phyloP scores from a whole-genome alignment of 768 basidiomycete genomes.

The Lactarius quietus region DNA sequence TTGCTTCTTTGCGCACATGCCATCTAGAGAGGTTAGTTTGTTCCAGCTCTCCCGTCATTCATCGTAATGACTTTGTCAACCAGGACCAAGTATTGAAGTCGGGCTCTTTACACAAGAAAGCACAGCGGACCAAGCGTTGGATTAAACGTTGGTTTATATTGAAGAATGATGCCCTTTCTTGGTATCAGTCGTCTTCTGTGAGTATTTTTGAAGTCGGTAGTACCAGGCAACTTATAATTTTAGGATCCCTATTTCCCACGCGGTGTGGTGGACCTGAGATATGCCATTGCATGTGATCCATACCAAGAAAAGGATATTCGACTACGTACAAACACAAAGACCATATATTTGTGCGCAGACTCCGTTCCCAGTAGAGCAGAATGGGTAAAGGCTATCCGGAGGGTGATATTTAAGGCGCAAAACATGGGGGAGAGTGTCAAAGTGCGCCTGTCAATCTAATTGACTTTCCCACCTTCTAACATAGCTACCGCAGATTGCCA shows the following conservation, averaged over 20 bases:
- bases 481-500: slow-evolving; percentile 62
- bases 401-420: slow-evolving; percentile 93
- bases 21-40: slow-evolving; percentile 68
- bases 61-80: slow-evolving; percentile 15
- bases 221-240: slow-evolving; percentile 11
- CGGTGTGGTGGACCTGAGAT: slow-evolving; percentile 92
- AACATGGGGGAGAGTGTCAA: slow-evolving; percentile 96
- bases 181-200: slow-evolving; percentile 94
- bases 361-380: slow-evolving; percentile 83
- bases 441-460: slow-evolving; percentile 38
- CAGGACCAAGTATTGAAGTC: slow-evolving; percentile 94
- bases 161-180: slow-evolving; percentile 93
- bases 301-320: slow-evolving; percentile 75
- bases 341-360: slow-evolving; percentile 66
- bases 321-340: slow-evolving; percentile 78
- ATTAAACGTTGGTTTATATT: slow-evolving; percentile 95
- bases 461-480: not conserved
- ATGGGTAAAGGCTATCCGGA: slow-evolving; percentile 94
- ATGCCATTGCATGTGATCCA: slow-evolving; percentile 86
- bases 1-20: slow-evolving; percentile 97
- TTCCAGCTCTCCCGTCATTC: not conserved
- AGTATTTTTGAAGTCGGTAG: slow-evolving; percentile 27
- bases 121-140: slow-evolving; percentile 87
- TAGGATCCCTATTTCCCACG: slow-evolving; percentile 98
- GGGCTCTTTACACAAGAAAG: slow-evolving; percentile 83